phyloP scores from a whole-genome alignment of 208 protist genomes.

The Acanthamoeba sp. region DNA sequence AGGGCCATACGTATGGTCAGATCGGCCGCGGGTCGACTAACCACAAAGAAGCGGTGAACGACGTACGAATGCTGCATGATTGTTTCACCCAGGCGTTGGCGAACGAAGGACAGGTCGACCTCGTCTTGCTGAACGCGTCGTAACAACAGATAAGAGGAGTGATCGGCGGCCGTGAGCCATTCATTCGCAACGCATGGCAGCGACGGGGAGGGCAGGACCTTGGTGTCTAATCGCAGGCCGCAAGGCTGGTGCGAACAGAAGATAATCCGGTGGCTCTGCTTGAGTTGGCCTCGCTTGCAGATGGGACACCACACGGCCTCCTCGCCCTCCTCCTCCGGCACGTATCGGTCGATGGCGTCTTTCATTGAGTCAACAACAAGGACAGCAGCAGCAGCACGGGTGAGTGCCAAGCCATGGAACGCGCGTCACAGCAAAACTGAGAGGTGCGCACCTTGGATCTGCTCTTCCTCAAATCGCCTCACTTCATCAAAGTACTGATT shows the following conservation, averaged over 20 bases:
- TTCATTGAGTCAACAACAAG: too few relatives aligned
- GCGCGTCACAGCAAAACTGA: background rate
- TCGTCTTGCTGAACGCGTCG: conserved; percentile 41
- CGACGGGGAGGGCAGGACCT: too few relatives aligned
- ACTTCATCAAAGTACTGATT: conserved; percentile 42
- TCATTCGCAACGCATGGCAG: too few relatives aligned
- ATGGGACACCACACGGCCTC: conserved; percentile 13
- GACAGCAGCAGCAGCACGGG: too few relatives aligned
- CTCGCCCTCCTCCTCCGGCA: background rate
- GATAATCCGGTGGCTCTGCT: conserved; percentile 13
- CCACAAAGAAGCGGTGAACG: background rate
- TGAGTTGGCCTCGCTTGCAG: background rate
- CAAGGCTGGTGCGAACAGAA: conserved; percentile 30
- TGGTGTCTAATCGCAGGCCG: conserved; percentile 39
- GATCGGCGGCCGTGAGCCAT: background rate
- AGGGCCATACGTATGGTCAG: too few relatives aligned
- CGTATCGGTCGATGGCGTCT: conserved; percentile 32
- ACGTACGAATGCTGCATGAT: background rate
- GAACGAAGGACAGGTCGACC: background rate
- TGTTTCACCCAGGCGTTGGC: background rate
- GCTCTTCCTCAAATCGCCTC: background rate
- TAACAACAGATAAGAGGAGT: background rate
- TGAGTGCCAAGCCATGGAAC: too few relatives aligned
- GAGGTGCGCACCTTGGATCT: background rate
- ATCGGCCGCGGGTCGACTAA: too few relatives aligned